phyloP scores from a whole-genome alignment of 1,139 yeast species.

The Scheffersomyces titani region DNA sequence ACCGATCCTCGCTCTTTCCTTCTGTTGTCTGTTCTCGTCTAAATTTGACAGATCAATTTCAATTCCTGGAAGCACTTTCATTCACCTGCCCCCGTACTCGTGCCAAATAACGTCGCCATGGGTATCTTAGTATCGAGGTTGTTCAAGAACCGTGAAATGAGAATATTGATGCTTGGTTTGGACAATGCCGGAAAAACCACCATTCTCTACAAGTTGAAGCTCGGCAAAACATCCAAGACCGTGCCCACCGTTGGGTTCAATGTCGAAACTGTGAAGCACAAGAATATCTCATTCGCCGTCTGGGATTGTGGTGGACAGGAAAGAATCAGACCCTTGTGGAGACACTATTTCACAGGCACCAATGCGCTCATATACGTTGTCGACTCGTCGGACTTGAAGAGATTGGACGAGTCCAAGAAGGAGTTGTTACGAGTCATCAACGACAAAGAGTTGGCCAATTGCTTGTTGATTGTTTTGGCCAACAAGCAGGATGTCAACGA shows the following conservation, averaged over 20 bases:
- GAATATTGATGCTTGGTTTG: slow-evolving; percentile 87
- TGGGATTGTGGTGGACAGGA: slow-evolving; percentile 99
- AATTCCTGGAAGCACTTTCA: not conserved
- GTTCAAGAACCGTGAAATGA: slow-evolving; percentile 48
- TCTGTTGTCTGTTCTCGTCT: not conserved
- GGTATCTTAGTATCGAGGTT: slow-evolving; percentile 31
- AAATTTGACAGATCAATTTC: not conserved
- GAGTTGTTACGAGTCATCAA: slow-evolving; percentile 76
- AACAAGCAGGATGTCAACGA: slow-evolving; percentile 83
- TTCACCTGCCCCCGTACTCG: not conserved
- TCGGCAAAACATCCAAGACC: slow-evolving; percentile 75
- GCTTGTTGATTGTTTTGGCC: slow-evolving; percentile 80
- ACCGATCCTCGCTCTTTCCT: not conserved
- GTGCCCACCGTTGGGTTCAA: slow-evolving; percentile 96
- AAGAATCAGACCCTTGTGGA: slow-evolving; percentile 87
- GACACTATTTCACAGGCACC: slow-evolving; percentile 93
- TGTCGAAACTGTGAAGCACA: slow-evolving; percentile 88
- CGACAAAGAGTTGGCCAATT: slow-evolving; percentile 80
- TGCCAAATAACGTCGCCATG: slow-evolving; percentile 8
- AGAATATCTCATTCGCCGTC: slow-evolving; percentile 85
- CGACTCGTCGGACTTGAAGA: slow-evolving; percentile 71
- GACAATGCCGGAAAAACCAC: slow-evolving; percentile 94
- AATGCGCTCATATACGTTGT: slow-evolving; percentile 92
- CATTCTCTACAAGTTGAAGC: slow-evolving; percentile 68
- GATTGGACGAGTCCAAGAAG: slow-evolving; percentile 76